Evolutionary conservation across 2,329 filamentous ascomycete genomes (phyloP).

Genomic region (Aciculosporium take): DNA sequence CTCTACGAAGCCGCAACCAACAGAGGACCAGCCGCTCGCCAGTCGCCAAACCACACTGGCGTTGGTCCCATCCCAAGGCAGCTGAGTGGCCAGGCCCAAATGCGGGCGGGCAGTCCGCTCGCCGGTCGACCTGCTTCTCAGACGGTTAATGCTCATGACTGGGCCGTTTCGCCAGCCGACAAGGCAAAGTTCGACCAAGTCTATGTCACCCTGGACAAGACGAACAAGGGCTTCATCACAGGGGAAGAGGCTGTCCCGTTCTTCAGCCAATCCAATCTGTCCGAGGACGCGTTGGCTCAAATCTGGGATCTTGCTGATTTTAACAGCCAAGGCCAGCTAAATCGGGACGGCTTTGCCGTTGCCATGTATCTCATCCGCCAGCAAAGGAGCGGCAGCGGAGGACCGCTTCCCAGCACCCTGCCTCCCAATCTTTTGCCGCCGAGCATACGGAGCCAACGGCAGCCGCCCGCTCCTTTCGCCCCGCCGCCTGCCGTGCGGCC

Average conservation of each 20-base stretch:
- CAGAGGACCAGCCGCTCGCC: constrained; percentile 33
- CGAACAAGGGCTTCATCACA: constrained; percentile 68
- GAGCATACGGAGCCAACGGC: constrained; percentile 53
- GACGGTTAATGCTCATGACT: constrained; percentile 45
- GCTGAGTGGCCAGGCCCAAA: constrained; percentile 55
- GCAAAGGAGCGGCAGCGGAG: constrained; percentile 56
- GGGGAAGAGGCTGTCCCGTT: constrained; percentile 92
- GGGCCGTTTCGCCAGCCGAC: constrained; percentile 70
- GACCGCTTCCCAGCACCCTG: constrained; percentile 57
- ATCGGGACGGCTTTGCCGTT: constrained; percentile 83
- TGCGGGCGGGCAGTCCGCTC: constrained; percentile 47
- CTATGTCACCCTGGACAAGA: constrained; percentile 71
- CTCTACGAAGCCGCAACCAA: constrained; percentile 83
- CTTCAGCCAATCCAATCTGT: constrained; percentile 79
- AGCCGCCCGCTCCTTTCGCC: constrained; percentile 9
- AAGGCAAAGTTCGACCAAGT: constrained; percentile 80
- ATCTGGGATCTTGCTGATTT: constrained; percentile 98
- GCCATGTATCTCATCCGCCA: constrained; percentile 95
- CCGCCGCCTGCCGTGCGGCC: constrained; percentile 37
- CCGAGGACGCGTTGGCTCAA: constrained; percentile 78
- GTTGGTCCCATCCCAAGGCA: constrained; percentile 67
- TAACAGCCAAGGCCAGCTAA: constrained; percentile 74
- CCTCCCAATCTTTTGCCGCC: constrained; percentile 76
- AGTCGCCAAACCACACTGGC: constrained; percentile 36
- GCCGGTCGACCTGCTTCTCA: constrained; percentile 36